Evolutionary conservation across 2,329 filamentous ascomycete species (phyloP).

Genomic region (Karstenula rhodostoma): DNA sequence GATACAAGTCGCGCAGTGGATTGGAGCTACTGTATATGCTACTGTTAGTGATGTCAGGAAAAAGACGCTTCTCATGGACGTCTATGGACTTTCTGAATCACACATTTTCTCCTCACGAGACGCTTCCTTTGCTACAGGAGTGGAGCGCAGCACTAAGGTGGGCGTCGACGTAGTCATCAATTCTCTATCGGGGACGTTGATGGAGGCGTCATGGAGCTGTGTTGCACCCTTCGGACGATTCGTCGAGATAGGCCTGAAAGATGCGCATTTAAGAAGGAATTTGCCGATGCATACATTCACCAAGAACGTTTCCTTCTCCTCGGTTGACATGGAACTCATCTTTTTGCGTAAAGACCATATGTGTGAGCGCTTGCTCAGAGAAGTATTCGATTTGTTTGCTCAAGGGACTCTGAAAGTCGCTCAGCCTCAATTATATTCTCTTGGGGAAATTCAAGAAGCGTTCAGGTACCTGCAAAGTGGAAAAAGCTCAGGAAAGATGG

Average conservation of each 20-base stretch:
- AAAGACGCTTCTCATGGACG: neutral
- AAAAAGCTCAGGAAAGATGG: slow-evolving; percentile 21
- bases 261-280: too few relatives aligned
- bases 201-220: neutral
- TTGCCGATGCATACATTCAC: too few relatives aligned
- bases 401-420: neutral
- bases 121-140: neutral
- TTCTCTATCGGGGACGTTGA: neutral
- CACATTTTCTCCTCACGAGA: neutral
- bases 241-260: neutral
- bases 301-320: too few relatives aligned
- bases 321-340: too few relatives aligned
- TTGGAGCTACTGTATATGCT: neutral
- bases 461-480: slow-evolving; percentile 21
- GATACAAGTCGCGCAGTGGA: neutral
- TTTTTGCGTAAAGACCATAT: too few relatives aligned
- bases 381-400: too few relatives aligned
- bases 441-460: neutral
- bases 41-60: neutral
- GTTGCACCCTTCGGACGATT: neutral
- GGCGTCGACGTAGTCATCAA: slow-evolving; percentile 1
- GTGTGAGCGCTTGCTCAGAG: too few relatives aligned
- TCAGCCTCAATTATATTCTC: neutral
- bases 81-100: neutral
- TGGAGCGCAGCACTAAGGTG: neutral